A percentile compares a stretch with the other conserved stretches of the same genome.
These are phyloP conservation scores for Podila epicladia DNA, from an alignment of 192 early-diverging fungal species.

Conservation along the genomic window DNA sequence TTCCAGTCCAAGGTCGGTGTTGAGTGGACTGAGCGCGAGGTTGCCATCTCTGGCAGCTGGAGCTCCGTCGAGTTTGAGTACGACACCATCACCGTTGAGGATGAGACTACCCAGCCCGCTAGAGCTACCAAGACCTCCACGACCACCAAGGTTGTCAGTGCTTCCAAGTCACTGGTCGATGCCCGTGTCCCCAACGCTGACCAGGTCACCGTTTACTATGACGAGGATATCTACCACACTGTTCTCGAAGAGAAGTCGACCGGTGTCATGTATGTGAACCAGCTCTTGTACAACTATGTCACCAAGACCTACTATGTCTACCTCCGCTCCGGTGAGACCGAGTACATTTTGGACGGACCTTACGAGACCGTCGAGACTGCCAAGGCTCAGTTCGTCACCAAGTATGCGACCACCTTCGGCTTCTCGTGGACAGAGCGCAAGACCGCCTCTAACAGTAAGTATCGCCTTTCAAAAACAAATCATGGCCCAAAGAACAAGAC, in stretches of 20 bases:
- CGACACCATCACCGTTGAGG: conserved; percentile 22
- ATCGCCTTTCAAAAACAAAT: neutral
- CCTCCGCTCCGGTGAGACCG: conserved; percentile 21
- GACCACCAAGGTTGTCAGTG: neutral
- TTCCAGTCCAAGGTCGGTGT: conserved; percentile 26
- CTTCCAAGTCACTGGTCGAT: conserved; percentile 22
- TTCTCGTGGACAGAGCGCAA: conserved; percentile 28
- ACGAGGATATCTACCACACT: conserved; percentile 23
- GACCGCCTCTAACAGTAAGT: conserved; percentile 15
- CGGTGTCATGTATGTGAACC: conserved; percentile 23
- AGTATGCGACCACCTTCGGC: conserved; percentile 26
- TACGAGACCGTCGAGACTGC: conserved; percentile 30
- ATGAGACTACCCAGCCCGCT: conserved; percentile 2
- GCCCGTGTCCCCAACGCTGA: conserved; percentile 16
- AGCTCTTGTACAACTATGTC: conserved; percentile 35
- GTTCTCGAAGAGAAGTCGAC: conserved; percentile 15
- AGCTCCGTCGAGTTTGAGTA: conserved; percentile 32
- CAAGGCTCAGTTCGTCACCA: conserved; percentile 25
- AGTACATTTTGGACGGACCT: conserved; percentile 22
- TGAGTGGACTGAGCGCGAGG: conserved; percentile 34
- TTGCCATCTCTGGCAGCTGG: conserved; percentile 25
- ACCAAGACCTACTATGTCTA: conserved; percentile 45
- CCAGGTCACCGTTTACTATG: conserved; percentile 16
- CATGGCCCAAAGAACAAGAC: neutral
- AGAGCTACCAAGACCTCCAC: neutral